Percentiles rank a stretch among this genome's conserved stretches.
phyloP scores from a whole-genome alignment of 2,329 filamentous ascomycete species.

The Aureobasidium namibiae region DNA sequence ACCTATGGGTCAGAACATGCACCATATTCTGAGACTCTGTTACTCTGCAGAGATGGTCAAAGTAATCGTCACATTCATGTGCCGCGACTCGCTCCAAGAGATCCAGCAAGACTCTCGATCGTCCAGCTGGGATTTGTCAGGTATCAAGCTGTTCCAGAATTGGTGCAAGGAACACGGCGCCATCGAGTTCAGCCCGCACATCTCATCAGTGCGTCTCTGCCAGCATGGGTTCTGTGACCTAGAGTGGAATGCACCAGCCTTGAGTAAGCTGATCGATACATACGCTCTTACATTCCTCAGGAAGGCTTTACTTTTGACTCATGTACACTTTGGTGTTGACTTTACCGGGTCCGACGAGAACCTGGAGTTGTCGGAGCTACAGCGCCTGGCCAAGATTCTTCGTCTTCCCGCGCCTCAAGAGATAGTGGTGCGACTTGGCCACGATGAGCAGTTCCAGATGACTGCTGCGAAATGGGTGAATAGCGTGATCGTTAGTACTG shows the following conservation, averaged over 20 bases:
- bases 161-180: background rate
- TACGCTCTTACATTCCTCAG: conserved; percentile 88
- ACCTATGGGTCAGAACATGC: conserved; percentile 60
- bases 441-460: conserved; percentile 37
- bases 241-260: background rate
- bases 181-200: background rate
- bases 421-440: conserved; percentile 55
- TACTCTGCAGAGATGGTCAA: conserved; percentile 89
- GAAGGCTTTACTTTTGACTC: conserved; percentile 73
- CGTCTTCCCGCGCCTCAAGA: conserved; percentile 71
- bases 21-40: conserved; percentile 74
- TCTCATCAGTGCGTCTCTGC: background rate
- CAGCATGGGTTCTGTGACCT: background rate
- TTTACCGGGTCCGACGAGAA: conserved; percentile 52
- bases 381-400: conserved; percentile 69
- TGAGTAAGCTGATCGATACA: conserved; percentile 41
- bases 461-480: conserved; percentile 65
- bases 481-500: conserved; percentile 37
- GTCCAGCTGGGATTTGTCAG: conserved; percentile 9
- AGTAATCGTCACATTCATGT: conserved; percentile 47
- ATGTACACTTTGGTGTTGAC: conserved; percentile 82
- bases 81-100: background rate
- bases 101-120: background rate
- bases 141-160: background rate
- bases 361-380: conserved; percentile 51